These are phyloP conservation scores for Cryphonectria japonica DNA, from an alignment of 2,329 filamentous ascomycete species.

Conservation along the genomic window DNA sequence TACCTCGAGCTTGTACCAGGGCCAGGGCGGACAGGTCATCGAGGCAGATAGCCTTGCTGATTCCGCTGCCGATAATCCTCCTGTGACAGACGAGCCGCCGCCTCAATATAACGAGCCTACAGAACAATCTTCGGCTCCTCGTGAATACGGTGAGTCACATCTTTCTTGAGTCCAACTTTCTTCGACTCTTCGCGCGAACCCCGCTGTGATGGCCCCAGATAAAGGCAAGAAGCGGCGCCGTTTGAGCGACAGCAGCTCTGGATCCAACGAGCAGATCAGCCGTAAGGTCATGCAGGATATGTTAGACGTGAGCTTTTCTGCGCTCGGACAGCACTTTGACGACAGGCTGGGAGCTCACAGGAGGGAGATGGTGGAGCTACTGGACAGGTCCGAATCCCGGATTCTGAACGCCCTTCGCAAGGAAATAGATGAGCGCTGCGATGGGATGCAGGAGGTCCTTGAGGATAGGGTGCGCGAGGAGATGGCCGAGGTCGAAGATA, in stretches of 20 bases:
- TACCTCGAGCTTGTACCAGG: slow-evolving; percentile 18
- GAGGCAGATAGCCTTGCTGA: slow-evolving; percentile 13
- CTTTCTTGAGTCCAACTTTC: background rate
- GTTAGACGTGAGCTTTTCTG: slow-evolving; percentile 5
- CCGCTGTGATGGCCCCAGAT: background rate
- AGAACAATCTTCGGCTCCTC: background rate
- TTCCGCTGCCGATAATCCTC: background rate
- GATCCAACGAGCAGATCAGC: background rate
- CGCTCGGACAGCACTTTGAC: slow-evolving; percentile 14
- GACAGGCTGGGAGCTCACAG: slow-evolving; percentile 10
- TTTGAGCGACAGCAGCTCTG: background rate
- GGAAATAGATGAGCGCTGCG: slow-evolving; percentile 15
- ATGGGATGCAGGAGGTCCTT: slow-evolving; percentile 1
- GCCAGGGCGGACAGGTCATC: slow-evolving; percentile 16
- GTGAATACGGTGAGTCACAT: background rate
- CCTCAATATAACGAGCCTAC: slow-evolving; percentile 19
- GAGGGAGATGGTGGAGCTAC: slow-evolving; percentile 13
- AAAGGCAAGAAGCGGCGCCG: slow-evolving; percentile 23
- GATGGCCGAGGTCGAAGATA: slow-evolving; percentile 19
- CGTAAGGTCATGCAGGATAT: slow-evolving; percentile 5
- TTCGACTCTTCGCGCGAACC: background rate
- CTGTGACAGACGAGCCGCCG: slow-evolving; percentile 4
- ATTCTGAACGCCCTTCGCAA: slow-evolving; percentile 4
- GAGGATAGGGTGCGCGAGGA: slow-evolving; percentile 9
- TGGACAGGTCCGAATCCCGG: slow-evolving; percentile 10